Percentiles rank a stretch among this genome's conserved stretches.
Evolutionary conservation across 768 basidiomycete genomes (phyloP).

Genomic region (Boletellus ananas): DNA sequence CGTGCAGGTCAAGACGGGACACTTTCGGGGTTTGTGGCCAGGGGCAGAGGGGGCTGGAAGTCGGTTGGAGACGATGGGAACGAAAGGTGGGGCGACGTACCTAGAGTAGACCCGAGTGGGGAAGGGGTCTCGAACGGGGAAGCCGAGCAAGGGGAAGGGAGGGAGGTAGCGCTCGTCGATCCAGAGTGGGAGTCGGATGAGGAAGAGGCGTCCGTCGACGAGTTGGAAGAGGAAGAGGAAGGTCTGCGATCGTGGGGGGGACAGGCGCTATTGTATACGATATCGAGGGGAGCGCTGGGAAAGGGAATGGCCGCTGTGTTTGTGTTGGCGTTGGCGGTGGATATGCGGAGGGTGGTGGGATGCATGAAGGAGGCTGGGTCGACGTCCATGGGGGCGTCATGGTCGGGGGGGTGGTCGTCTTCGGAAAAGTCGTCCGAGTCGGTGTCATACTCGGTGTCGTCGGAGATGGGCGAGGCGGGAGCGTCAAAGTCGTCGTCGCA

Average conservation of each 20-base stretch:
- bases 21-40: conserved; percentile 11
- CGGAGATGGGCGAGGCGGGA: conserved; percentile 13
- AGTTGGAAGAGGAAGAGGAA: conserved; percentile 25
- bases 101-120: background rate
- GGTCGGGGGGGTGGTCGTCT: conserved; percentile 24
- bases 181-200: conserved; percentile 16
- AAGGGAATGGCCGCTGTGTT: conserved; percentile 7
- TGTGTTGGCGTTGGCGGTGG: conserved; percentile 15
- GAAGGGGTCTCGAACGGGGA: conserved; percentile 2
- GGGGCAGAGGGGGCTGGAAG: conserved; percentile 8
- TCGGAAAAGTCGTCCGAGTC: conserved; percentile 30
- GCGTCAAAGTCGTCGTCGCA: conserved; percentile 61
- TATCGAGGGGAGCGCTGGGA: conserved; percentile 14
- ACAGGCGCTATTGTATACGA: conserved; percentile 3
- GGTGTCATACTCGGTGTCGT: conserved; percentile 30
- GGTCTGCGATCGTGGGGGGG: conserved; percentile 27
- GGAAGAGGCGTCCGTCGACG: conserved; percentile 23
- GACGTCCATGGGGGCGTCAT: conserved; percentile 26
- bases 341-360: conserved; percentile 34
- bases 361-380: conserved; percentile 36
- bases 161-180: conserved; percentile 27
- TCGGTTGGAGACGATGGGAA: conserved; percentile 1
- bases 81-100: background rate
- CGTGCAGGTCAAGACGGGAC: conserved; percentile 46
- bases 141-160: conserved; percentile 21